phyloP scores from a whole-genome alignment of 1,284 basidiomycete genomes.

The Pulveroboletus sp. region DNA sequence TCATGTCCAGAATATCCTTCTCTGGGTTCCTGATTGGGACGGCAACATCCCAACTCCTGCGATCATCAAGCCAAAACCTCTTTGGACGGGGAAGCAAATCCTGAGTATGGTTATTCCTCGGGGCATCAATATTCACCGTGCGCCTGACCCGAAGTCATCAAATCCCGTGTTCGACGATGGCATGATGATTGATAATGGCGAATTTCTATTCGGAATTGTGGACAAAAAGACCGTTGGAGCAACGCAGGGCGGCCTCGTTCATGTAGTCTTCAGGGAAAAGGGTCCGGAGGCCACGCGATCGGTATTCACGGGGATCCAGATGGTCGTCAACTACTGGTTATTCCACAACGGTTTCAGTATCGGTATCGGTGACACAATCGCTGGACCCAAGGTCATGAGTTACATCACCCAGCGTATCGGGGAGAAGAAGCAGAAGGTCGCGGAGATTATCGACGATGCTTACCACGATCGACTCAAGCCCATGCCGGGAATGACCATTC shows the following conservation, averaged over 20 bases:
- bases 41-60: conserved; percentile 90
- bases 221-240: conserved; percentile 99
- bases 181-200: conserved; percentile 96
- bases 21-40: conserved; percentile 98
- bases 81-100: conserved; percentile 99
- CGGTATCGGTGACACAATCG: conserved; percentile 98
- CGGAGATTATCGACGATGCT: conserved; percentile 71
- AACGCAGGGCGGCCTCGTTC: conserved; percentile 90
- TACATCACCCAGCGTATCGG: conserved; percentile 84
- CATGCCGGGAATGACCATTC: conserved; percentile 96
- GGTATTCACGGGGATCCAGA: conserved; percentile 93
- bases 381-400: conserved; percentile 85
- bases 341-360: conserved; percentile 99
- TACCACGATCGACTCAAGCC: conserved; percentile 83
- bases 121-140: conserved; percentile 90
- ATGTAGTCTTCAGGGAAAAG: conserved; percentile 97
- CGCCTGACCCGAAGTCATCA: conserved; percentile 75
- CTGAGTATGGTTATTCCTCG: conserved; percentile 91
- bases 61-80: conserved; percentile 93
- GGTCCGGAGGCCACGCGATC: conserved; percentile 91
- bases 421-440: conserved; percentile 76
- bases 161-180: conserved; percentile 91
- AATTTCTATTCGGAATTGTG: conserved; percentile 93
- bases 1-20: conserved; percentile 92
- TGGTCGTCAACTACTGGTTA: conserved; percentile 97